Base-by-base conservation (phyloP, 768 basidiomycete genomes). In the Lentinula edodes region DNA sequence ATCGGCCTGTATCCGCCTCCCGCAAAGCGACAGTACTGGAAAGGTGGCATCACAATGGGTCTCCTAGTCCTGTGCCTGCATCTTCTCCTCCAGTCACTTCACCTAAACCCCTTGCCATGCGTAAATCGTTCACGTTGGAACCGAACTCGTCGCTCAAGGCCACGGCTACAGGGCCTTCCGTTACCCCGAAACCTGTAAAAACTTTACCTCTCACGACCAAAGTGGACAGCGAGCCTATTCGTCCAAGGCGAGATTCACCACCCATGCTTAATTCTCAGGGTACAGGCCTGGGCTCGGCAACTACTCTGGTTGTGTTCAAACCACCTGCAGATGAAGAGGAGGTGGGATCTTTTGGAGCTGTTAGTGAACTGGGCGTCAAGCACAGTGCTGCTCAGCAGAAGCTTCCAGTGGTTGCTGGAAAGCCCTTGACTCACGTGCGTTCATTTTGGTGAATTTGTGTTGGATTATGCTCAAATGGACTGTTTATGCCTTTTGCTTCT, bases 341-440 rank as follows among this genome's bases (percentile, higher is more conserved):
- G 48, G 69, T 72, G 50, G 74, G 66, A 57, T 68, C 65, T 61
- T 59, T 64, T 66, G 66, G 65, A 63, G 76, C 64, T 61, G 77
- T 80, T 20, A 82, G 83, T 61, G 83, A 84, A 69, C 74, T 82
- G 45, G 83, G 78, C 55, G 73, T 79, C 46, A 77, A 77, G 68
- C 74, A 69, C 15, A 64, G 69, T 60, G 41, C 63, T 63, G 52
- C 63, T 54, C 62, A 71, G 63, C 63, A 74, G 60, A 71, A 73
- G 61, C 67, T 78, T 62, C 79, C 80, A 62, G 69, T 76, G 45
- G 76, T 83, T 58, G 73, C 82, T 64, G 80, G 83, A 65, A 86
- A 84, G 71, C 86, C 90, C 66, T 74, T 91, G 79, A 86, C 83
- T 75, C 90, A 93, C 86, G 90, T 93, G 85, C 89, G 90, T 91